A percentile compares a stretch with the other conserved stretches of the same genome.
These are phyloP conservation scores for Penicillium sp. DNA, from an alignment of 2,329 filamentous ascomycete species.

Conservation along the genomic window DNA sequence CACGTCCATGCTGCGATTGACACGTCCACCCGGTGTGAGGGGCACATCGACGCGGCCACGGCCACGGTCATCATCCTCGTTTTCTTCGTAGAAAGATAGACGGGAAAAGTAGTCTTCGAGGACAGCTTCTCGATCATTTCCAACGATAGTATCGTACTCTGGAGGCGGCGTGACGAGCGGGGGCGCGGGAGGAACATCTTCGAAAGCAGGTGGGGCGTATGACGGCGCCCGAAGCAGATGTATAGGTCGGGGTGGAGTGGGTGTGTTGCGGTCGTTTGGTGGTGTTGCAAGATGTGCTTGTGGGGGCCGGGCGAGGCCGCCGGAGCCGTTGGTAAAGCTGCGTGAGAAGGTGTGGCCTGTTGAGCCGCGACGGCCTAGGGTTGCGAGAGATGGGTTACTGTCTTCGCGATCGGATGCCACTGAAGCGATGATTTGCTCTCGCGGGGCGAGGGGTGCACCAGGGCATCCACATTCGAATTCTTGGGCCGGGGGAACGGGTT, in stretches of 20 bases:
- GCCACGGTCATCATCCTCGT: constrained; percentile 53
- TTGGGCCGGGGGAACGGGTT: constrained; percentile 53
- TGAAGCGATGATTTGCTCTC: constrained; percentile 23
- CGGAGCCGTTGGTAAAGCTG: constrained; percentile 43
- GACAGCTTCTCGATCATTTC: constrained; percentile 63
- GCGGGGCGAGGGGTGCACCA: constrained; percentile 54
- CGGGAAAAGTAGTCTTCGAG: constrained; percentile 86
- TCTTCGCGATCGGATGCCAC: constrained; percentile 32
- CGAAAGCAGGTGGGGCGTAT: constrained; percentile 83
- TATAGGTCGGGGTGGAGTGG: constrained; percentile 64
- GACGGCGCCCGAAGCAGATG: constrained; percentile 80
- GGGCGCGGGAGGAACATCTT: constrained; percentile 74
- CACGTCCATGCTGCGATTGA: constrained; percentile 66
- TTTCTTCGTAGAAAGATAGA: constrained; percentile 66
- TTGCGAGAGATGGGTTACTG: constrained; percentile 19
- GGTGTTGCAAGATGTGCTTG: constrained; percentile 52
- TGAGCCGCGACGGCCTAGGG: constrained; percentile 20
- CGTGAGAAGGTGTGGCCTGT: constrained; percentile 27
- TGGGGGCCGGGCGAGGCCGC: constrained; percentile 46
- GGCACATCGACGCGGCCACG: constrained; percentile 55
- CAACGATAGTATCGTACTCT: constrained; percentile 76
- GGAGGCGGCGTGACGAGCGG: constrained; percentile 78
- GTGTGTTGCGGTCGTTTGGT: constrained; percentile 44
- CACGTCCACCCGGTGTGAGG: constrained; percentile 61
- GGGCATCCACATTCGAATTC: constrained; percentile 66